Percentiles rank a stretch among this genome's conserved stretches.
phyloP scores from a whole-genome alignment of 2,329 filamentous ascomycete genomes.

The Cryoendolithus antarcticus region DNA sequence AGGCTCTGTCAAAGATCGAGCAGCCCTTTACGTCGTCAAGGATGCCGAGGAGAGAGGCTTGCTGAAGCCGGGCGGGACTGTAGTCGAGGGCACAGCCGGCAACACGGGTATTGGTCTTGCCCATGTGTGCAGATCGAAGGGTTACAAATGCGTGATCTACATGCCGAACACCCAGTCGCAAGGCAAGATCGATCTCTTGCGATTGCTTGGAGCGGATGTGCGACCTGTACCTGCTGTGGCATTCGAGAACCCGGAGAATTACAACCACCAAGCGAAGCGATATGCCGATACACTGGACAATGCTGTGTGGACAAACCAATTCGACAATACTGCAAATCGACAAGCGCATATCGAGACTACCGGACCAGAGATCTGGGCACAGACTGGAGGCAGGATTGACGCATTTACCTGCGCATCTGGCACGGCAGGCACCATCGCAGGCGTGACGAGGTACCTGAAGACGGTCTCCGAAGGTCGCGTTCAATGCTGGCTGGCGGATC shows the following conservation, averaged over 20 bases:
- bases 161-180: slow-evolving; percentile 99
- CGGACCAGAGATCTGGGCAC: slow-evolving; percentile 91
- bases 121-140: slow-evolving; percentile 83
- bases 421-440: slow-evolving; percentile 82
- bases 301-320: slow-evolving; percentile 98
- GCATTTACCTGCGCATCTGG: slow-evolving; percentile 94
- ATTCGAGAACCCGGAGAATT: slow-evolving; percentile 90
- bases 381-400: slow-evolving; percentile 74
- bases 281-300: slow-evolving; percentile 84
- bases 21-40: slow-evolving; percentile 84
- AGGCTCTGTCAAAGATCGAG: slow-evolving; percentile 90
- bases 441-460: slow-evolving; percentile 80
- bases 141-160: slow-evolving; percentile 95
- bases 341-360: slow-evolving; percentile 94
- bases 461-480: slow-evolving; percentile 64
- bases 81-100: slow-evolving; percentile 92
- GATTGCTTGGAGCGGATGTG: slow-evolving; percentile 85
- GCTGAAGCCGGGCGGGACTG: slow-evolving; percentile 74
- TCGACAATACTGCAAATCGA: slow-evolving; percentile 91
- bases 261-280: slow-evolving; percentile 87
- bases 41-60: slow-evolving; percentile 84
- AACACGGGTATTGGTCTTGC: slow-evolving; percentile 97
- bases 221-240: slow-evolving; percentile 91
- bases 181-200: slow-evolving; percentile 88
- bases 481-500: slow-evolving; percentile 83